Base-by-base conservation (phyloP, 2,329 filamentous ascomycete genomes). In the Hymenoscyphus fructigenus region DNA sequence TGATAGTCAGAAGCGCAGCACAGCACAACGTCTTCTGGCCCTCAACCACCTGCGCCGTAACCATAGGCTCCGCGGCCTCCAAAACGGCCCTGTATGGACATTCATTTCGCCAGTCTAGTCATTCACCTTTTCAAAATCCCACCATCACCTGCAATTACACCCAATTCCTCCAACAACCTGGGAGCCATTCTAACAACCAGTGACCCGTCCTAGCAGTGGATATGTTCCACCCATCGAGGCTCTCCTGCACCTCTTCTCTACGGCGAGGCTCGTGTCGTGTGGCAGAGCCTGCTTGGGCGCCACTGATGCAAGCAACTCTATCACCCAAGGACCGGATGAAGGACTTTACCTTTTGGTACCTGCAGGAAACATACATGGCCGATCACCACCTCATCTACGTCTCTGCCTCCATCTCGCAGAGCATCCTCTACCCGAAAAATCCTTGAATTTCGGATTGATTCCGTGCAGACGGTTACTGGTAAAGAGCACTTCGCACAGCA, bases 381-480 rank as follows among this genome's bases (percentile, higher is more conserved):
- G 5, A 12, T 23, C 44, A 50, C n/a, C 44, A 36, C 34, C 14
- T 32, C 29, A 5, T 7, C 38, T 41, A n/a, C 4, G 14, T 17
- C 17, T 41, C 38, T 4, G 1, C 17, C 36, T 44, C 9, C n/a
- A 6, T 47, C 44, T 20, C 20, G 20, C 17, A 47, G n/a, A 23
- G n/a, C 44, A 20, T 50, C 44, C 20, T 47, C 41, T 5, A 14
- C 34, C 34, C 34, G 34, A 53, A 26, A n/a, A 20, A n/a, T 53
- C 47, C 47, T 7, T 6, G 17, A 9, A 23, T 15, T 20, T 53
- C 47, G n/a, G n/a, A n/a, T n/a, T 38, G 17, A 59, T 59, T 38
- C 57, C 57, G 41, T 32, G 15, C 17, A 59, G 32, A 17, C 17
- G 57, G 57, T 38, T 38, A 59, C 57, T 59, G 57, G 57, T 36